Conservation (phyloP, 495 filamentous ascomycete species). For the Aspergillus campestris region DNA sequence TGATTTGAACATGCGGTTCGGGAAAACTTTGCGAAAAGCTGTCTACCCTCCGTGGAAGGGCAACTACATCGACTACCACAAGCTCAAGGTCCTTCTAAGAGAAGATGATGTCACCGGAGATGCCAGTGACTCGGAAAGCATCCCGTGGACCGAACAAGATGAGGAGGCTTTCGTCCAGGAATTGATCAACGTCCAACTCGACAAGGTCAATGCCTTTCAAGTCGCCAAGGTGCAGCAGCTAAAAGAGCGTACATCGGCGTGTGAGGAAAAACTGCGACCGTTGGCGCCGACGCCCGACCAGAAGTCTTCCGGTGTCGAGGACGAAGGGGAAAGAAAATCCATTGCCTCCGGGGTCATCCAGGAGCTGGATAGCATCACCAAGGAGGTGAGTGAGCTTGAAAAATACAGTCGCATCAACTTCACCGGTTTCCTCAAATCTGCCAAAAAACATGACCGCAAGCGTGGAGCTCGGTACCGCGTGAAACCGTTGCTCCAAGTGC, state of each 20-base stretch:
- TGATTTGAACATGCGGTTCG: constrained; percentile 67
- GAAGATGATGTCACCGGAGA: constrained; percentile 50
- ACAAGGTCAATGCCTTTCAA: constrained; percentile 92
- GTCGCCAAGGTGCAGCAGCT: constrained; percentile 62
- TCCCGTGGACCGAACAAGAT: constrained; percentile 87
- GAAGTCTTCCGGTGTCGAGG: constrained; percentile 16
- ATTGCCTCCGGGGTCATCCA: constrained; percentile 60
- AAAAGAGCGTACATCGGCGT: constrained; percentile 54
- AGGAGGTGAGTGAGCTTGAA: constrained; percentile 86
- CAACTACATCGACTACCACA: constrained; percentile 90
- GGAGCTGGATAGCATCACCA: constrained; percentile 79
- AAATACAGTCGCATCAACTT: constrained; percentile 96
- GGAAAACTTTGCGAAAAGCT: constrained; percentile 69
- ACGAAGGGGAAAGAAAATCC: constrained; percentile 36
- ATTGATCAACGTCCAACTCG: constrained; percentile 84
- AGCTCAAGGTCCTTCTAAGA: constrained; percentile 79
- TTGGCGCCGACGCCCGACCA: constrained; percentile 27
- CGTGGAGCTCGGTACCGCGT: constrained; percentile 76
- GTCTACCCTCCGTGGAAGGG: constrained; percentile 85
- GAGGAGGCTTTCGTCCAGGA: constrained; percentile 91
- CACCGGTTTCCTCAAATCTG: constrained; percentile 94
- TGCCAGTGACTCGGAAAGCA: constrained; percentile 41
- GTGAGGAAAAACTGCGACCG: constrained; percentile 43
- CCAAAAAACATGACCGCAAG: constrained; percentile 96
- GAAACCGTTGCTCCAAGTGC: constrained; percentile 80